phyloP scores from a whole-genome alignment of 148 eudicot species.

The Rhododendron vialii region DNA sequence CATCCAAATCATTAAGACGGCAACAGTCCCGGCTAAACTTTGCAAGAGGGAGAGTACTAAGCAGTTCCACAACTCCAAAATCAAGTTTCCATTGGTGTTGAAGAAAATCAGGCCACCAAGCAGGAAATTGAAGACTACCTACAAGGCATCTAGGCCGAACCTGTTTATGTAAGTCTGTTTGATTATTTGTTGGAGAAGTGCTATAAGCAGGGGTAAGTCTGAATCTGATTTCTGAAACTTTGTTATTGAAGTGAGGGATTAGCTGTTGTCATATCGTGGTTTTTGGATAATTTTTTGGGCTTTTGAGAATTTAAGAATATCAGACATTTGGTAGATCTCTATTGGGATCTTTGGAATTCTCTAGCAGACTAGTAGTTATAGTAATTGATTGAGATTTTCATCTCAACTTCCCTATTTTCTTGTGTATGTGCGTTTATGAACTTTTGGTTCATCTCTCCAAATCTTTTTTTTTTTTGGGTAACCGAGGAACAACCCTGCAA shows the following conservation, averaged over 20 bases:
- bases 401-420: not conserved
- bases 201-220: constrained; percentile 21
- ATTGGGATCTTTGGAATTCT: not conserved
- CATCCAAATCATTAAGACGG: constrained; percentile 82
- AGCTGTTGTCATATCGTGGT: not conserved
- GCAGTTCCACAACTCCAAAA: constrained; percentile 66
- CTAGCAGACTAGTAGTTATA: not conserved
- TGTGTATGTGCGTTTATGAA: not conserved
- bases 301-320: constrained; percentile 1
- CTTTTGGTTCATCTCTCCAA: not conserved
- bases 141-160: constrained; percentile 81
- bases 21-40: constrained; percentile 68
- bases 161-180: constrained; percentile 55
- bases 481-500: too few species aligned
- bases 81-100: constrained; percentile 79
- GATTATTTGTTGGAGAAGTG: not conserved
- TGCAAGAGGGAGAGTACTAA: constrained; percentile 83
- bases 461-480: too few species aligned
- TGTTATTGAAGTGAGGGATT: not conserved
- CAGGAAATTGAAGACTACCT: constrained; percentile 87
- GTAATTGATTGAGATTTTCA: not conserved
- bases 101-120: constrained; percentile 71
- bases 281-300: constrained; percentile 1
- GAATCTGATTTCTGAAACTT: not conserved
- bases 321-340: not conserved